phyloP scores from a whole-genome alignment of 495 filamentous ascomycete genomes.

The Letharia lupina region DNA sequence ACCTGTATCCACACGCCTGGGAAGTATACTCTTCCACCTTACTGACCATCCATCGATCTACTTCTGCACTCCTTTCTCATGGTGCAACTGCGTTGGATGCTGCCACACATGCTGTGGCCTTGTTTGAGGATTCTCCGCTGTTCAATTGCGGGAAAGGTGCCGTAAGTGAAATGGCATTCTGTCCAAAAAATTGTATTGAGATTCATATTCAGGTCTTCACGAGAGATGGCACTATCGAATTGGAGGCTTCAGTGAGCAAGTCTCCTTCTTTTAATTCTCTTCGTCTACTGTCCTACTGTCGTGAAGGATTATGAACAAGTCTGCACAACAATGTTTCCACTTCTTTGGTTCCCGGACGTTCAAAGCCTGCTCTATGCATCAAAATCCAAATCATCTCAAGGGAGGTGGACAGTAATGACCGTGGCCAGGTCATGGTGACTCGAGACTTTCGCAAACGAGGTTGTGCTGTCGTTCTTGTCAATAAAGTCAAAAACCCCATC shows the following conservation, averaged over 20 bases:
- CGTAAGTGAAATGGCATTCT: constrained; percentile 25
- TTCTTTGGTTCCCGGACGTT: background rate
- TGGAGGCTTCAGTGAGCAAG: constrained; percentile 56
- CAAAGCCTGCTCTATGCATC: background rate
- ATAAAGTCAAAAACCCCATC: constrained; percentile 70
- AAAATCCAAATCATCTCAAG: no score
- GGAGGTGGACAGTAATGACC: background rate
- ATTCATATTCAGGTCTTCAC: constrained; percentile 52
- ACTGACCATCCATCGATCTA: constrained; percentile 49
- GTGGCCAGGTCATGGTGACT: constrained; percentile 64
- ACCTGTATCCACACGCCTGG: constrained; percentile 55
- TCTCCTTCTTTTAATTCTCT: background rate
- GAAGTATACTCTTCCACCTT: constrained; percentile 52
- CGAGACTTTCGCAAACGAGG: constrained; percentile 57
- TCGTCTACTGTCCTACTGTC: background rate
- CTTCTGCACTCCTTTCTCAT: constrained; percentile 35
- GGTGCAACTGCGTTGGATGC: constrained; percentile 56
- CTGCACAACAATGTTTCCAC: background rate
- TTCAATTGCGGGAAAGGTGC: constrained; percentile 84
- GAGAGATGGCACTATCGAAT: constrained; percentile 68
- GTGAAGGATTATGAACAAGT: background rate
- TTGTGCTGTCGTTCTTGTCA: constrained; percentile 64
- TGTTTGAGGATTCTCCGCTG: constrained; percentile 72
- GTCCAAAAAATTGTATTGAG: background rate
- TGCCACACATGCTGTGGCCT: constrained; percentile 64